Evolutionary conservation across 306 rosid genomes (phyloP).

Genomic region (Quercus cerris): DNA sequence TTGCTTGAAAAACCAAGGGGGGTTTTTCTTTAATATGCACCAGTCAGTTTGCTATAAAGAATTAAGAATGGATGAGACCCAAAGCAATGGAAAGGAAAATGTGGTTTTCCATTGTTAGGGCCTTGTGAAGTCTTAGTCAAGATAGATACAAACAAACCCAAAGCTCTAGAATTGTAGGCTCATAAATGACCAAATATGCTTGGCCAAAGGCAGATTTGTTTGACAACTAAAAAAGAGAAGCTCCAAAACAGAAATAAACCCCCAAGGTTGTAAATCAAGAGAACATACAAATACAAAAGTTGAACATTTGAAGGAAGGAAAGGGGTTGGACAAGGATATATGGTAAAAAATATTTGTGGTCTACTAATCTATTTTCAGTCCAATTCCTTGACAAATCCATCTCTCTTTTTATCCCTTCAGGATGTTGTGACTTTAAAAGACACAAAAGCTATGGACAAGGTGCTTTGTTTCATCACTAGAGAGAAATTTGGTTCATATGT

Average conservation of each 20-base stretch:
- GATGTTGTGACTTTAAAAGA: conserved; percentile 26
- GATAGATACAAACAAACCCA: not conserved
- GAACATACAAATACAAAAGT: conserved; percentile 16
- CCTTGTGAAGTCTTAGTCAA: not conserved
- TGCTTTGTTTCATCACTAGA: not conserved
- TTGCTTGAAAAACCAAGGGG: too few relatives aligned
- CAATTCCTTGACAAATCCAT: conserved; percentile 18
- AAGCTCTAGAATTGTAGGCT: conserved; percentile 8
- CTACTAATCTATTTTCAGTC: not conserved
- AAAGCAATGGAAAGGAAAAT: not conserved
- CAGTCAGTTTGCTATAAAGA: not conserved
- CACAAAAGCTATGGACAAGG: conserved; percentile 4
- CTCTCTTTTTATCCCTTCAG: conserved; percentile 11
- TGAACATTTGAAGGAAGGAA: not conserved
- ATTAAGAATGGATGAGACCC: not conserved
- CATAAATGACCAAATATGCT: conserved; percentile 22
- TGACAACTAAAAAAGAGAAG: not conserved
- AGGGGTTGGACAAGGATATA: conserved; percentile 5
- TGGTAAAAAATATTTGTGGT: not conserved
- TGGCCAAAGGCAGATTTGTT: conserved; percentile 14
- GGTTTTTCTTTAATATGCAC: too few relatives aligned
- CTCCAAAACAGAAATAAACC: conserved; percentile 29
- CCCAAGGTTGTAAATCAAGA: conserved; percentile 22
- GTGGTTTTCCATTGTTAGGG: not conserved
- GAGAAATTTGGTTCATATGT: not conserved